Conservation (phyloP, 2,329 filamentous ascomycete species). For the Mollisiaceae sp. region DNA sequence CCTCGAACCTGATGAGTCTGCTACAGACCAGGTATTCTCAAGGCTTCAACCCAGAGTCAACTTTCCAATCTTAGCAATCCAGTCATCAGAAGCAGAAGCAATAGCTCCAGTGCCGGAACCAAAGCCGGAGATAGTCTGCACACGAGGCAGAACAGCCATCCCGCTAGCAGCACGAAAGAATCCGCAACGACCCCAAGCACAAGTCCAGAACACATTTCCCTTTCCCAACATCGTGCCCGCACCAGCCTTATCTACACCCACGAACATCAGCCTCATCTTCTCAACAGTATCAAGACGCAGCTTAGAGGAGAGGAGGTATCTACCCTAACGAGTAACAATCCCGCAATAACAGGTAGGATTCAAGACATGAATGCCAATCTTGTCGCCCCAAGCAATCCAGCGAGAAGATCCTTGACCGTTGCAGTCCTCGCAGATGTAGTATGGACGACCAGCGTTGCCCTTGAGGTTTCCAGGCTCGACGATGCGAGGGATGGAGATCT, state of each 20-base stretch:
- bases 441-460: background rate
- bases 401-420: background rate
- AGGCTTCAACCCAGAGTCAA: background rate
- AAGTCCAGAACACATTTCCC: background rate
- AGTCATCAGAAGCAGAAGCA: background rate
- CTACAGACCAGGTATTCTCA: background rate
- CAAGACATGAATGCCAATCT: background rate
- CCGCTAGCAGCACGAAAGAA: background rate
- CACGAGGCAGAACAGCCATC: background rate
- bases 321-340: background rate
- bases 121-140: background rate
- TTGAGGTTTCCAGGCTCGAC: background rate
- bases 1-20: background rate
- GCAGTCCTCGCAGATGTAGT: constrained; percentile 2
- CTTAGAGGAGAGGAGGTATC: background rate
- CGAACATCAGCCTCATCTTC: background rate
- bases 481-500: background rate
- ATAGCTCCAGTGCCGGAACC: background rate
- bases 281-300: background rate
- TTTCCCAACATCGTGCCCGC: background rate
- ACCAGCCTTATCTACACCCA: background rate
- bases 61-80: background rate
- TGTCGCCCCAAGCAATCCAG: background rate
- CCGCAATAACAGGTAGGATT: background rate
- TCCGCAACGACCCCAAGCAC: constrained; percentile 1